Base-by-base conservation (phyloP, 2,329 filamentous ascomycete species). In the Cytospora piceicola region DNA sequence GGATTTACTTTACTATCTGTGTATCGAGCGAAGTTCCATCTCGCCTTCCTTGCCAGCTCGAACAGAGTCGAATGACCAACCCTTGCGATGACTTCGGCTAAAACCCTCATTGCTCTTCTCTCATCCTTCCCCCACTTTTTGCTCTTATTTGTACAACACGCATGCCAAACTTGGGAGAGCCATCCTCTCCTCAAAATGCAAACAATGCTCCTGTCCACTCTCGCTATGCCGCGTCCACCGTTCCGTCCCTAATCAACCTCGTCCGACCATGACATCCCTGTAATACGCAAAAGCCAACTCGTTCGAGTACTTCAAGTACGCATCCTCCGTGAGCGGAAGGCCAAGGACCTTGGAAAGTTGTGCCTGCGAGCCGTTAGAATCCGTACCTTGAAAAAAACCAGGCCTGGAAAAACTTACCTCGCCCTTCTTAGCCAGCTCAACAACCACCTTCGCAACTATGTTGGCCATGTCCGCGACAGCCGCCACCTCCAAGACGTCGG, bases 391-490 rank as follows among this genome's bases (percentile, higher is more conserved):
- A 68, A 27, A 53, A 3, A 27, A n/a, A 56, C 51, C n/a, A 12
- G n/a, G 8, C n/a, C 20, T 49, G 32, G 11, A 9, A 27, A 57
- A 61, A 77, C 83, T 75, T 76, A 89, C 87, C 75, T 85, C 81
- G 70, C 85, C 85, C 72, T 83, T 82, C 72, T 85, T 84, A 58
- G 79, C 78, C 68, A 80, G 71, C 65, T 82, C 82, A 62, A 88
- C 80, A 66, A 90, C 85, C 74, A 88, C 85, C 68, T 85, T 84
- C 12, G 90, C 91, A 67, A 94, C 87, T 55, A 88, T 83, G 61
- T 87, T 87, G 56, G 90, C 90, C 85, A 97, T 96, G 73, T 96
- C 93, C 69, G 90, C 88, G 62, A 94, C 83, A 0, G 93, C 92
- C 52, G 94, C 92, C 61, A 87, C 81, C 73, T 91, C 85, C 68